phyloP scores from a whole-genome alignment of 441 rosid species.

The Hura crepitans region DNA sequence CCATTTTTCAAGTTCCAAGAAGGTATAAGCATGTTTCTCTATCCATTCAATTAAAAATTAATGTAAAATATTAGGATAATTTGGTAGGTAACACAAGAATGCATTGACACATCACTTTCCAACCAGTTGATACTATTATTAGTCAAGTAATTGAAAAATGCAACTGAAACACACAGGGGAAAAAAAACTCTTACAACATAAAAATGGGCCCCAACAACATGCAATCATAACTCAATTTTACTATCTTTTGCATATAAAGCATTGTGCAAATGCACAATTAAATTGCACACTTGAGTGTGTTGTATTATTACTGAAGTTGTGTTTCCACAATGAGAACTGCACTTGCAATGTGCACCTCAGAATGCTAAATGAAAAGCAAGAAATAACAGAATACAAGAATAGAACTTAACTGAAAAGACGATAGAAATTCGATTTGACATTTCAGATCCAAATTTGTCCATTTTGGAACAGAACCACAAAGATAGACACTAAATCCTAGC shows the following conservation, averaged over 20 bases:
- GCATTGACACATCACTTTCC: not conserved
- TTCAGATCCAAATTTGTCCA: not conserved
- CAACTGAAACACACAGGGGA: not conserved
- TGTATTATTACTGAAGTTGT: not conserved
- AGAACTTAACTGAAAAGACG: too few species aligned
- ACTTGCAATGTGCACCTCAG: not conserved
- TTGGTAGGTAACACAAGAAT: not conserved
- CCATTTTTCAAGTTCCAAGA: not conserved
- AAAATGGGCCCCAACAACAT: not conserved
- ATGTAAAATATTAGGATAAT: not conserved
- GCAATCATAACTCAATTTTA: not conserved
- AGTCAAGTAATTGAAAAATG: not conserved
- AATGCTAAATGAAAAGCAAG: not conserved
- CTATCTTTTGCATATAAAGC: not conserved
- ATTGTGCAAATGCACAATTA: not conserved
- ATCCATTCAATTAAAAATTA: slow-evolving; percentile 4
- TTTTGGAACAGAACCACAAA: not conserved
- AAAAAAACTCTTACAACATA: not conserved
- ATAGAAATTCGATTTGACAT: too few species aligned
- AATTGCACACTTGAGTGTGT: not conserved
- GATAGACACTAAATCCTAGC: not conserved
- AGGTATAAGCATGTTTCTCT: not conserved
- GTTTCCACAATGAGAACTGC: not conserved
- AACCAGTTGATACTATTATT: not conserved
- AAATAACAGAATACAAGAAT: not conserved